Evolutionary conservation across 306 rosid species (phyloP), one percentile per base, ranked within the genome.

Genomic region (Betula pendula): DNA sequence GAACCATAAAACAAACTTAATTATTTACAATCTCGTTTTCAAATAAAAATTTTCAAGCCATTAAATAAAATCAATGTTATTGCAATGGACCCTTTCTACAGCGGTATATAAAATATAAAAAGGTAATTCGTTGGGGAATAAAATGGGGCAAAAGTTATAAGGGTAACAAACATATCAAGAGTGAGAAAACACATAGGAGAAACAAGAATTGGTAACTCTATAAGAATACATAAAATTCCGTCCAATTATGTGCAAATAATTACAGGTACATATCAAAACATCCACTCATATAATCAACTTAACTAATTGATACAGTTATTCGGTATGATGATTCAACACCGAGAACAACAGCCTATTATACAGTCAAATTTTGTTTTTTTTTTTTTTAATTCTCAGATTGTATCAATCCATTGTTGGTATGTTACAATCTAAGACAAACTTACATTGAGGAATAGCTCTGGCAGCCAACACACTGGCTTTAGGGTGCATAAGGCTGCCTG

Each of bases 401-500:
- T 44, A 48, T 35, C 77, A 70, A 60, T 62, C 70, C 22, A 5
- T 25, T 45, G 10, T 43, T 58, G 19, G 35, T 80, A 71, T 53
- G 69, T 83, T 81, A 50, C 75, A 79, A 71, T 68, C 45, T 58
- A 70, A 65, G 81, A 81, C 76, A 84, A 85, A 82, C 86, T 87
- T 81, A 79, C 89, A 68, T 75, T 81, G 81, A 77, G 45, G 48
- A 69, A 77, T 43, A 72, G 78, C 60, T 78, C 73, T 62, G 49
- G 12, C 25, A 80, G 44, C 42, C 12, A 58, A 73, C 81, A 68
- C 48, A 68, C 74, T 25, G 56, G 62, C 27, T 31, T 85, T 79
- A 89, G 14, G 80, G 80, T 44, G 81, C 82, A 62, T 72, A 83
- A 60, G 88, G 77, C 53, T 82, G 92, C 74, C 89, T 79, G 87